Conservation (phyloP, 345 rosid genomes). For the Sapria himalayana region DNA sequence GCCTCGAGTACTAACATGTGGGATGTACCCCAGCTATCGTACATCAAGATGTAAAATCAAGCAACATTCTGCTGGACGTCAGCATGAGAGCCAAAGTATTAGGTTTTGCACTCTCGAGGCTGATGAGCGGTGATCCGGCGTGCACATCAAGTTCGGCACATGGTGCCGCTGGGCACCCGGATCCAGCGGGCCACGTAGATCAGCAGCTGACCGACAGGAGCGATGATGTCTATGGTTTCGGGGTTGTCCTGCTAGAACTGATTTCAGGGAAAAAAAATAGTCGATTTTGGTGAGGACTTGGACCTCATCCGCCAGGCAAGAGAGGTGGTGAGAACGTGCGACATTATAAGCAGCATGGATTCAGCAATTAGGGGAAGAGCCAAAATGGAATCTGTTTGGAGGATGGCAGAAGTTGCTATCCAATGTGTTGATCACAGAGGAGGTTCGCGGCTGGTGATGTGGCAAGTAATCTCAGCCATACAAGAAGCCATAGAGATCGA, state of each 20-base stretch:
- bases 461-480: conserved; percentile 54
- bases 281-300: conserved; percentile 69
- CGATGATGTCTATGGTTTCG: conserved; percentile 93
- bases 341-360: conserved; percentile 52
- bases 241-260: conserved; percentile 84
- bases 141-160: conserved; percentile 81
- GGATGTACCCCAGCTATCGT: conserved; percentile 93
- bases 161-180: conserved; percentile 89
- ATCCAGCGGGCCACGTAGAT: conserved; percentile 87
- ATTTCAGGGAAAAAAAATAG: conserved; percentile 79
- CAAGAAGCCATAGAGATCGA: conserved; percentile 81
- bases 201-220: conserved; percentile 90
- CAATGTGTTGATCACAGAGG: conserved; percentile 71
- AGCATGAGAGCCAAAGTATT: conserved; percentile 95
- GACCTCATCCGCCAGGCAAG: conserved; percentile 91
- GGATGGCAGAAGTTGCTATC: conserved; percentile 67
- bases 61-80: conserved; percentile 76
- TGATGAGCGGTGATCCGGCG: conserved; percentile 80
- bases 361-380: conserved; percentile 31
- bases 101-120: conserved; percentile 92
- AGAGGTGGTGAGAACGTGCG: conserved; percentile 63
- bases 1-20: conserved; percentile 89
- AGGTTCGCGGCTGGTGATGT: conserved; percentile 60
- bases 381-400: conserved; percentile 76
- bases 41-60: conserved; percentile 88